Evolutionary conservation across 2,329 filamentous ascomycete species (phyloP), one percentile per base, ranked within the genome.

Genomic region (Diaporthe velutina): DNA sequence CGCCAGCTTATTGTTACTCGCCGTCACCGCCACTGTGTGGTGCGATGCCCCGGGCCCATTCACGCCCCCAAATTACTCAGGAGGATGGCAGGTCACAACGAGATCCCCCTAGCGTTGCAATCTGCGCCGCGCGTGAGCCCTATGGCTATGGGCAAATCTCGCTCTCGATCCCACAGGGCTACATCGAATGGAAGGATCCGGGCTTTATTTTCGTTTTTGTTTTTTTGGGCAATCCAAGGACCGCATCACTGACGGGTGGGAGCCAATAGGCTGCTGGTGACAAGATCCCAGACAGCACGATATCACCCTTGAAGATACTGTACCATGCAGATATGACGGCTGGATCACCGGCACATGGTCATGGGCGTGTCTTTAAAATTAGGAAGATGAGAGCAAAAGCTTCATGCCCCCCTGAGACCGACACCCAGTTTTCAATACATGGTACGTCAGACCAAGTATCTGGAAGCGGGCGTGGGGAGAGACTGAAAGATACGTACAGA

Each of bases 1-100:
- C 33, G 17, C 17, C 48, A 38, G 48, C 55, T 58, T 28, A 64
- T 64, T 15, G 13, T 64, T 57, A 68, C 55, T 50, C 48, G 55
- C 35, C 61, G 67, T 71, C 74, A 74, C 72, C 67, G 72, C 54
- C 45, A 74, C 64, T 55, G 71, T 22, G 67, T 71, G 48, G 67
- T 68, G 74, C 66, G 61, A 57, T 71, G 17, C 67, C 67, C 60
- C 25, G 70, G 50, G 58, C 35, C 48, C 54, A 50, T 55, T 10
- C 42, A 45, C 67, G 54, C 61, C 70, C 74, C 61, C 61, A 73
- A 55, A 70, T 54, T 61, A 30, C 60, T 33, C 74, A 73, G 48
- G 71, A 64, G 45, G 17, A 50, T 55, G 48, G 74, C 55, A 75
- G 64, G 74, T 70, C 25, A 57, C 71, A 73, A 33, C 42, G 64